phyloP scores from a whole-genome alignment of 805 yeast species.

The Saturnispora ahearnii region DNA sequence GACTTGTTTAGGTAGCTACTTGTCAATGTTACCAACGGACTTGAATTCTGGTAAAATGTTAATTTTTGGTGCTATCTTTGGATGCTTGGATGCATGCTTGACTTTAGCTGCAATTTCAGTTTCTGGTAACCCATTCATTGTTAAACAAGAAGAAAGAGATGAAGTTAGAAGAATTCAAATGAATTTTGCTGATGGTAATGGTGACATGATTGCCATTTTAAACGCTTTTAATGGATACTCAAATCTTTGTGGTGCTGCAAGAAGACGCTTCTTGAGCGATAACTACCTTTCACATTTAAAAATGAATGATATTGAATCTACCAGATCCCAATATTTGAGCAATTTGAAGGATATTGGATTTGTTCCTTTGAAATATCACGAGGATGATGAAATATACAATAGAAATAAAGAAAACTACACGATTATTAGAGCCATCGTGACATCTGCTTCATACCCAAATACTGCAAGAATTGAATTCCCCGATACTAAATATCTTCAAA shows the following conservation, averaged over 20 bases:
- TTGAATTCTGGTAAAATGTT: slow-evolving; percentile 76
- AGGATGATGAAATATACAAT: slow-evolving; percentile 29
- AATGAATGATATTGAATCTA: slow-evolving; percentile 61
- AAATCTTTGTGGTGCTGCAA: slow-evolving; percentile 21
- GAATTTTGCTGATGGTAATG: slow-evolving; percentile 42
- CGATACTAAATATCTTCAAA: slow-evolving; percentile 61
- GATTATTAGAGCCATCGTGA: slow-evolving; percentile 56
- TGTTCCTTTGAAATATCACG: slow-evolving; percentile 44
- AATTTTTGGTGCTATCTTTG: slow-evolving; percentile 73
- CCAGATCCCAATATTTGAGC: slow-evolving; percentile 60
- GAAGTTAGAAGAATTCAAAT: slow-evolving; percentile 41
- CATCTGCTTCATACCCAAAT: slow-evolving; percentile 80
- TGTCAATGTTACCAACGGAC: slow-evolving; percentile 80
- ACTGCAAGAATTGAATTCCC: slow-evolving; percentile 76
- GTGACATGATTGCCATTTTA: slow-evolving; percentile 67
- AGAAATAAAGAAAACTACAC: slow-evolving; percentile 41
- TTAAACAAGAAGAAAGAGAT: slow-evolving; percentile 54
- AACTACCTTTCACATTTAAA: slow-evolving; percentile 54
- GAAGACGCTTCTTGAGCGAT: slow-evolving; percentile 41
- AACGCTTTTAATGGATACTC: slow-evolving; percentile 51
- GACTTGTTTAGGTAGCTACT: slow-evolving; percentile 70
- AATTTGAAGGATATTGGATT: slow-evolving; percentile 75
- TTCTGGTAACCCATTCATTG: slow-evolving; percentile 64
- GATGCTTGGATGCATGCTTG: slow-evolving; percentile 69
- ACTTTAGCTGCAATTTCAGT: slow-evolving; percentile 72